Evolutionary conservation across 768 basidiomycete species (phyloP).

Genomic region (Rhizopogon vinicolor): DNA sequence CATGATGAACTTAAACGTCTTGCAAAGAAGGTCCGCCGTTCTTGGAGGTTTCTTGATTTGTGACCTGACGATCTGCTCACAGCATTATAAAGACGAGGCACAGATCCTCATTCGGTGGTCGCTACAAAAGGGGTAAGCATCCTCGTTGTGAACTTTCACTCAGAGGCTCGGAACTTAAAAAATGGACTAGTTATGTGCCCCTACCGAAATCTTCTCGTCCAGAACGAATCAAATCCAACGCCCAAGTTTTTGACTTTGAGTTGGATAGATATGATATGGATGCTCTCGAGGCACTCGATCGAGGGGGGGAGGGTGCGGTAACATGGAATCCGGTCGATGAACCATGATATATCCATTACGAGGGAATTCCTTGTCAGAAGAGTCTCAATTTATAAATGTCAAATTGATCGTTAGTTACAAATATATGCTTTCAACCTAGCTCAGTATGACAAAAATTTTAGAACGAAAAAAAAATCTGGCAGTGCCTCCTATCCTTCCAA

Average conservation of each 20-base stretch:
- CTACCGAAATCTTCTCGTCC: slow-evolving; percentile 75
- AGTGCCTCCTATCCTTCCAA: background rate
- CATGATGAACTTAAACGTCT: slow-evolving; percentile 45
- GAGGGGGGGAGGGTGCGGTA: slow-evolving; percentile 63
- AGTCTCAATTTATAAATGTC: background rate
- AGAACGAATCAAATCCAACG: slow-evolving; percentile 66
- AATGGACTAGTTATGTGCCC: slow-evolving; percentile 51
- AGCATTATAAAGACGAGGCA: slow-evolving; percentile 28
- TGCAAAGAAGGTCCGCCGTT: slow-evolving; percentile 47
- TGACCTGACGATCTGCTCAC: background rate
- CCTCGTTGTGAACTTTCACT: background rate
- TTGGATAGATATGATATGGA: slow-evolving; percentile 59
- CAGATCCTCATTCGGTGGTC: slow-evolving; percentile 52
- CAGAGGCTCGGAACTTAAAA: background rate
- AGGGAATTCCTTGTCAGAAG: background rate
- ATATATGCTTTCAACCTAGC: background rate
- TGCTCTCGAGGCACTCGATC: slow-evolving; percentile 60
- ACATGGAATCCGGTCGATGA: slow-evolving; percentile 79
- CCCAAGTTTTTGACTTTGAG: slow-evolving; percentile 69
- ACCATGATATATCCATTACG: background rate
- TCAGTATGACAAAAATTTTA: too few relatives aligned
- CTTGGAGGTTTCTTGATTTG: background rate
- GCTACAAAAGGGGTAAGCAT: slow-evolving; percentile 32
- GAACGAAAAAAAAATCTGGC: background rate
- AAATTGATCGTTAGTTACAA: background rate